Conservation (phyloP, 2,329 filamentous ascomycete species). For the Phialophora tarda region DNA sequence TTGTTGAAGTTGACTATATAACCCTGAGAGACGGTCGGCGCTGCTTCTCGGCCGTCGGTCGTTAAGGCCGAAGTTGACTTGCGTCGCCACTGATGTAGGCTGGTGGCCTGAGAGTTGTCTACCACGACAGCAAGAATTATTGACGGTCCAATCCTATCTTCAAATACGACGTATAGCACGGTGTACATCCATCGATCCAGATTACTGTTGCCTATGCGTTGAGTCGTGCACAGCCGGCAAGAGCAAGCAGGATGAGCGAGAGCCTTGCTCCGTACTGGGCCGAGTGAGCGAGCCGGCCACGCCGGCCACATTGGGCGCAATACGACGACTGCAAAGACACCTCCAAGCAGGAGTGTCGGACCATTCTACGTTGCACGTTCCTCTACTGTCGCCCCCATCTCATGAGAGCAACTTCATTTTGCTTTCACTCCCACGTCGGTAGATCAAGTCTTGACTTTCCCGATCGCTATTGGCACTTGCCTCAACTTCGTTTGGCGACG, state of each 20-base stretch:
- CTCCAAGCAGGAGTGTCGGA: background rate
- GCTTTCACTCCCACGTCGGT: background rate
- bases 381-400: background rate
- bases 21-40: background rate
- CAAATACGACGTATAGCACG: background rate
- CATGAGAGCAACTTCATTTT: background rate
- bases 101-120: background rate
- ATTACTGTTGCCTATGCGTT: background rate
- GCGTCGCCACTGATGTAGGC: background rate
- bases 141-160: background rate
- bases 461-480: background rate
- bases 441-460: background rate
- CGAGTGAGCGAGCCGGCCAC: background rate
- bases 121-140: background rate
- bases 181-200: background rate
- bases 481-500: background rate
- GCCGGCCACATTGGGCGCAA: background rate
- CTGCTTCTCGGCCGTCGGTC: slow-evolving; percentile 1
- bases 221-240: background rate
- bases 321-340: background rate
- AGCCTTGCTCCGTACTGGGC: background rate
- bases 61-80: background rate
- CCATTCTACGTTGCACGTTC: background rate
- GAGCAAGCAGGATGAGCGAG: background rate
- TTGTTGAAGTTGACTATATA: background rate